phyloP scores from a whole-genome alignment of 2,329 filamentous ascomycete genomes.

The Botrytis porri region DNA sequence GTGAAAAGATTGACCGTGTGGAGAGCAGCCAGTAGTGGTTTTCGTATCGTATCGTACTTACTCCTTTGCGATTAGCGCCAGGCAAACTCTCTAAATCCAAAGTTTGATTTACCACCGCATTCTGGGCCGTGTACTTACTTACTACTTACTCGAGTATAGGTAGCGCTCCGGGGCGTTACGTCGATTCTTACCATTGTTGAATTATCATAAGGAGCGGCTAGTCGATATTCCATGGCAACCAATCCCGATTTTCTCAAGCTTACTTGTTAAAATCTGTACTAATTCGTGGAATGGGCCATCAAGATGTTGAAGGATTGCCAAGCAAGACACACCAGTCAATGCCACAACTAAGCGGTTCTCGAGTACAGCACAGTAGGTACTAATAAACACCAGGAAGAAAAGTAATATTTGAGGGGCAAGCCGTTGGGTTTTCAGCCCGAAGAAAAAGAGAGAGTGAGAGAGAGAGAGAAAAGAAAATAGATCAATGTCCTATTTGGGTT shows the following conservation, averaged over 20 bases:
- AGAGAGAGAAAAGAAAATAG: background rate
- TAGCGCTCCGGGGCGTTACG: background rate
- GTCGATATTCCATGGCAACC: background rate
- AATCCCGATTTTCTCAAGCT: background rate
- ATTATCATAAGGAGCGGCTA: background rate
- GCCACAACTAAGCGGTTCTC: background rate
- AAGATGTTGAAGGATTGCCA: background rate
- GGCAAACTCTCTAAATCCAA: background rate
- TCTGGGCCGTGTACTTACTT: background rate
- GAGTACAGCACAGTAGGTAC: background rate
- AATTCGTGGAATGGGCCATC: background rate
- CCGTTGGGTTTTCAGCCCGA: background rate
- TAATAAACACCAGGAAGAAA: background rate
- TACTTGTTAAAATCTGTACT: background rate
- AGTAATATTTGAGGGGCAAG: background rate
- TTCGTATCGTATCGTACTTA: constrained; percentile 4
- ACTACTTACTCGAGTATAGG: background rate
- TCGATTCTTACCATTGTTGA: background rate
- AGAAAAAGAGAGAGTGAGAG: background rate
- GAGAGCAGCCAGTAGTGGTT: background rate
- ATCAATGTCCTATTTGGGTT: constrained; percentile 4
- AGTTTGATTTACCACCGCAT: background rate
- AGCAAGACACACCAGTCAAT: background rate
- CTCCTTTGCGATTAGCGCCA: constrained; percentile 1
- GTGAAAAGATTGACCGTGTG: background rate